Base-by-base conservation (phyloP, 2,329 filamentous ascomycete genomes). In the Coleophoma crateriformis region DNA sequence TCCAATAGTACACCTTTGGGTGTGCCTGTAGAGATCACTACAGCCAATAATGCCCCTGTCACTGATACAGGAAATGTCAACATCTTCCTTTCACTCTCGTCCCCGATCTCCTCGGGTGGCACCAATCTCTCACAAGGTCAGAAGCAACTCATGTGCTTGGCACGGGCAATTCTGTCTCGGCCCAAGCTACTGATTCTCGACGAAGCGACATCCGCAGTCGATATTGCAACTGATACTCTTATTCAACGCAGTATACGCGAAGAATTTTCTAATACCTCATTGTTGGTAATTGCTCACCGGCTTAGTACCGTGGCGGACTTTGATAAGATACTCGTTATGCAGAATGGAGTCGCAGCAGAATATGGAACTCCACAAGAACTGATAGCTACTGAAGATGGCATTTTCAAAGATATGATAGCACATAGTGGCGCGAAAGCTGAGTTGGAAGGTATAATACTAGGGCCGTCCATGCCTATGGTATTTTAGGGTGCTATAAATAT, bases 101-200 rank as follows among this genome's bases (percentile, higher is more conserved):
- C 81, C 27, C 71, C 77, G 48, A 78, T 89, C 52, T 80, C 82
- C 3, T 83, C 88, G 61, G 84, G 83, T 27, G 85, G 85, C 0
- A 75, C 84, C 3, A 89, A 88, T 64, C 72, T 88, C 12, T 87
- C 83, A 0, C 85, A 88, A 60, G 85, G 85, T 33, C 85, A 89
- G 64, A 77, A 85, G 2, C 85, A 89, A 63, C 80, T 88, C 0
- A 75, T 89, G 22, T 88, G 84, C 58, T 78, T 88, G 5, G 85
- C 85, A 2, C 81, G 81, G 46, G 85, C 81, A 45, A 87, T 88
- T 56, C 79, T 88, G 19, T 75, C 80, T 0, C 77, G 82, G 0
- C 85, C 86, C 11, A 84, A 85, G 62, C 80, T 90, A 56, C 85
- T 90, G 78, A 79, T 90, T 2, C 76, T 90, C 3, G 87, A 90